Evolutionary conservation across 2,329 filamentous ascomycete species (phyloP).

Genomic region (Camillea tinctor): DNA sequence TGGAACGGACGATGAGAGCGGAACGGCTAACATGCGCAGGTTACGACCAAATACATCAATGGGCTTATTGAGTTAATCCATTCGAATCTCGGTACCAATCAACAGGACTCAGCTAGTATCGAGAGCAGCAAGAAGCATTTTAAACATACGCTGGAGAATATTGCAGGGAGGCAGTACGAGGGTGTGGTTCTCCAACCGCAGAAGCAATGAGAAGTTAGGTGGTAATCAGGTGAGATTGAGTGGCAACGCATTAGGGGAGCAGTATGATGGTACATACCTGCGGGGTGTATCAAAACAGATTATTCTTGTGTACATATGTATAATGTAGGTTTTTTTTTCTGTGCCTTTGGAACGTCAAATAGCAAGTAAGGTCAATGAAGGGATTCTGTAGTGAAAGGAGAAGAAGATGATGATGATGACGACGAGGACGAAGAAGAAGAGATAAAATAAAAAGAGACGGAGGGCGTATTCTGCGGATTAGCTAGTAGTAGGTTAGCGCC

Average conservation of each 20-base stretch:
- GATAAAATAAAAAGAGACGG: too few species aligned
- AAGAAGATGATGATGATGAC: too few species aligned
- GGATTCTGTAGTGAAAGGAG: background rate
- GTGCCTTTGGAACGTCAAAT: background rate
- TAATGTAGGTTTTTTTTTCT: slow-evolving; percentile 21
- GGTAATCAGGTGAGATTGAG: background rate
- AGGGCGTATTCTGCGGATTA: background rate
- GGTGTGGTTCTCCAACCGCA: slow-evolving; percentile 74
- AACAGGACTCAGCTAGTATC: slow-evolving; percentile 75
- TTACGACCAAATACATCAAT: slow-evolving; percentile 97
- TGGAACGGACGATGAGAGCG: background rate
- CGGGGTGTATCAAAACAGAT: slow-evolving; percentile 2
- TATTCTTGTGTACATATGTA: slow-evolving; percentile 31
- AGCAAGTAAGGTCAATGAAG: background rate
- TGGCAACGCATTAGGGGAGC: background rate
- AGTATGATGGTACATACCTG: background rate
- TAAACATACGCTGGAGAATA: slow-evolving; percentile 91
- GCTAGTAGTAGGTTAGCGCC: background rate
- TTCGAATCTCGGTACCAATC: slow-evolving; percentile 85
- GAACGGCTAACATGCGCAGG: slow-evolving; percentile 40
- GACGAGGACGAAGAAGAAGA: too few species aligned
- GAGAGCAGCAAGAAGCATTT: slow-evolving; percentile 94
- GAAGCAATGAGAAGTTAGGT: slow-evolving; percentile 26
- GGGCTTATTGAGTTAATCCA: slow-evolving; percentile 97
- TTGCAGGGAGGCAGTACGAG: slow-evolving; percentile 86